Percentiles rank a stretch among this genome's conserved stretches.
Evolutionary conservation across 441 rosid genomes (phyloP).

Genomic region (Adansonia rubrostipa): DNA sequence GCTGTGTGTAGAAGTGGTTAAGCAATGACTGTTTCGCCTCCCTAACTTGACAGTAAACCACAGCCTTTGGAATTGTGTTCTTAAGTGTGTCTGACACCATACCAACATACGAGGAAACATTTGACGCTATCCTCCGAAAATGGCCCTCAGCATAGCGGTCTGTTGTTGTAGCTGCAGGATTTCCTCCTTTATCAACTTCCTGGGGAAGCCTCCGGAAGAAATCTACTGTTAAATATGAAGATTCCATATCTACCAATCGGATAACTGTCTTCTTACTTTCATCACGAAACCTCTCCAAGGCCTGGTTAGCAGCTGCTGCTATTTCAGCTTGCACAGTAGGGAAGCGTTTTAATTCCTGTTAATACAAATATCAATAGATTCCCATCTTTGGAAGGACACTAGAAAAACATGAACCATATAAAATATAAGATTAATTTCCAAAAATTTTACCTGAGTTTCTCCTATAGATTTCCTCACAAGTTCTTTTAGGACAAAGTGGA

Average conservation of each 20-base stretch:
- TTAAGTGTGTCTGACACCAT: slow-evolving; percentile 83
- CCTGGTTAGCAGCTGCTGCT: slow-evolving; percentile 65
- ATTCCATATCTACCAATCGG: slow-evolving; percentile 86
- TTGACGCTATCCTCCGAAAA: slow-evolving; percentile 80
- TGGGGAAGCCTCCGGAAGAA: slow-evolving; percentile 88
- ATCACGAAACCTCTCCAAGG: slow-evolving; percentile 77
- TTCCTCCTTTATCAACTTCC: slow-evolving; percentile 61
- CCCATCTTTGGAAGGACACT: neutral
- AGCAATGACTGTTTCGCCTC: slow-evolving; percentile 77
- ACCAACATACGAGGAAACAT: slow-evolving; percentile 68
- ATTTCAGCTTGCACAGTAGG: slow-evolving; percentile 77
- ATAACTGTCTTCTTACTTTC: slow-evolving; percentile 71
- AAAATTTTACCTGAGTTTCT: slow-evolving; percentile 69
- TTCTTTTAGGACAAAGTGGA: slow-evolving; percentile 77
- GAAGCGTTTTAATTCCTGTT: slow-evolving; percentile 79
- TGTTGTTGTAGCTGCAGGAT: slow-evolving; percentile 38
- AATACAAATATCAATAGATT: slow-evolving; percentile 5
- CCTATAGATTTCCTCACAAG: slow-evolving; percentile 79
- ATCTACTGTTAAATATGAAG: slow-evolving; percentile 83
- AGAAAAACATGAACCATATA: neutral
- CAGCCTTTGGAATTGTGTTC: slow-evolving; percentile 81
- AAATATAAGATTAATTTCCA: slow-evolving; percentile 47
- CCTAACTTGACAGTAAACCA: slow-evolving; percentile 80
- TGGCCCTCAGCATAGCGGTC: slow-evolving; percentile 71
- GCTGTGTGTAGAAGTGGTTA: slow-evolving; percentile 64